These are phyloP conservation scores for Ceratocystis albifundus DNA, from an alignment of 2,329 filamentous ascomycete genomes.

Conservation along the genomic window DNA sequence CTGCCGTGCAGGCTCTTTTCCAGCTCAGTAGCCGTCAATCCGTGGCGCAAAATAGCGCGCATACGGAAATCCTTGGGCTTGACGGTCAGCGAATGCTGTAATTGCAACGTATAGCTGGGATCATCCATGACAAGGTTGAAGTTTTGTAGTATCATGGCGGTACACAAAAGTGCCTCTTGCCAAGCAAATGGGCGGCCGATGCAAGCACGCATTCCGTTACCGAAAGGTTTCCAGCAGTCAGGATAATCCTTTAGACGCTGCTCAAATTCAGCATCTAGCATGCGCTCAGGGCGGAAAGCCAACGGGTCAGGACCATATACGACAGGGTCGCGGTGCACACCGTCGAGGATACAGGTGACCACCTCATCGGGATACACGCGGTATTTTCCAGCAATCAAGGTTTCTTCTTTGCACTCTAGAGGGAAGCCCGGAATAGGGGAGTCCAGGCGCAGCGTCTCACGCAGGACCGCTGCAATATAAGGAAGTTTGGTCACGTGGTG, in stretches of 20 bases:
- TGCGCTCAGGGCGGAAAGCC: slow-evolving; percentile 58
- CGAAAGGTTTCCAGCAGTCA: slow-evolving; percentile 62
- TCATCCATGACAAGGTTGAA: slow-evolving; percentile 56
- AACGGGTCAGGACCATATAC: slow-evolving; percentile 55
- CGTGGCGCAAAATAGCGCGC: slow-evolving; percentile 43
- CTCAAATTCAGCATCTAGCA: slow-evolving; percentile 57
- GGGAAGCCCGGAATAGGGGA: slow-evolving; percentile 37
- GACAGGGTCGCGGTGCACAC: slow-evolving; percentile 49
- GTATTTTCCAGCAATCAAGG: slow-evolving; percentile 51
- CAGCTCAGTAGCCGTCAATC: slow-evolving; percentile 36
- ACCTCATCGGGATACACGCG: slow-evolving; percentile 41
- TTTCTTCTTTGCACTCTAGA: slow-evolving; percentile 43
- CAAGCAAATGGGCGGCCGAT: slow-evolving; percentile 64
- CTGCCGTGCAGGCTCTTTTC: slow-evolving; percentile 35
- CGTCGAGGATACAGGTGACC: slow-evolving; percentile 40
- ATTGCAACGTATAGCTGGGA: slow-evolving; percentile 45
- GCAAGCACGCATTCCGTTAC: slow-evolving; percentile 57
- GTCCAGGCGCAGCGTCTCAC: slow-evolving; percentile 51
- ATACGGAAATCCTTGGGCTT: slow-evolving; percentile 55
- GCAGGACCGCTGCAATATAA: slow-evolving; percentile 54
- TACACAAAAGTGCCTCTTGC: slow-evolving; percentile 55
- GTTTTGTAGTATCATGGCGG: slow-evolving; percentile 56
- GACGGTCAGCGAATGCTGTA: slow-evolving; percentile 48
- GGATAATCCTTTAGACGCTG: slow-evolving; percentile 48
- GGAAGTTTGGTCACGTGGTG: slow-evolving; percentile 53